A percentile compares a stretch with the other conserved stretches of the same genome.
These are phyloP conservation scores for Pestalotiopsis sp. DNA, from an alignment of 2,329 filamentous ascomycete species.

Conservation along the genomic window DNA sequence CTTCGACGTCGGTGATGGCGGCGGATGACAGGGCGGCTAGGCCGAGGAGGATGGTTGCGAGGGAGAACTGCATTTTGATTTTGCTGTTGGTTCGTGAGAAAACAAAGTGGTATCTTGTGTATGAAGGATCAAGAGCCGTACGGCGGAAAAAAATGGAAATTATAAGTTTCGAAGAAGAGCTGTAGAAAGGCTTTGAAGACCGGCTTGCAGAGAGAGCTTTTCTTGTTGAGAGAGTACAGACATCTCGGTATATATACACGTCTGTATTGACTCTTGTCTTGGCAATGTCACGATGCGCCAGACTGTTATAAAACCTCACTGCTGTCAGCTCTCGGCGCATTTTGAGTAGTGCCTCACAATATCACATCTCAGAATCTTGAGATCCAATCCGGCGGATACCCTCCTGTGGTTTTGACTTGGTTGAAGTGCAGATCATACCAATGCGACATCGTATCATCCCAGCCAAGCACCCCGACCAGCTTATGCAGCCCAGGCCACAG, in stretches of 20 bases:
- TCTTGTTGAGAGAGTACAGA: neutral
- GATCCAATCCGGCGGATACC: neutral
- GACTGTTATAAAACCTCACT: neutral
- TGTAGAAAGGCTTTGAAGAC: conserved; percentile 11
- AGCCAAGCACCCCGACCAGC: no score
- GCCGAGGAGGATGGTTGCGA: conserved; percentile 12
- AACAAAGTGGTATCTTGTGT: neutral
- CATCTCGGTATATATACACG: neutral
- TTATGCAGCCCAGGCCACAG: no score
- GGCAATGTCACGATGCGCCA: neutral
- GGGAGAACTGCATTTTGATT: conserved; percentile 13
- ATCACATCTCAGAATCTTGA: neutral
- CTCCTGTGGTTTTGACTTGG: no score
- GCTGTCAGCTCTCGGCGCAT: neutral
- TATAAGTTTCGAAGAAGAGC: conserved; percentile 2
- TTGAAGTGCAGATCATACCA: no score
- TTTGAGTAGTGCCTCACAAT: neutral
- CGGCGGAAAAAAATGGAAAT: conserved; percentile 4
- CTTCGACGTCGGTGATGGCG: conserved; percentile 14
- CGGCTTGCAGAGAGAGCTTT: conserved; percentile 9
- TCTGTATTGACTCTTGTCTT: neutral
- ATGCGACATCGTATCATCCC: no score
- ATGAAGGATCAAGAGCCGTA: neutral
- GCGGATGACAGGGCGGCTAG: conserved; percentile 14
- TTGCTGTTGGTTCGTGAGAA: neutral